Evolutionary conservation across 1,284 basidiomycete species (phyloP).

Genomic region (Malassezia slooffiae): DNA sequence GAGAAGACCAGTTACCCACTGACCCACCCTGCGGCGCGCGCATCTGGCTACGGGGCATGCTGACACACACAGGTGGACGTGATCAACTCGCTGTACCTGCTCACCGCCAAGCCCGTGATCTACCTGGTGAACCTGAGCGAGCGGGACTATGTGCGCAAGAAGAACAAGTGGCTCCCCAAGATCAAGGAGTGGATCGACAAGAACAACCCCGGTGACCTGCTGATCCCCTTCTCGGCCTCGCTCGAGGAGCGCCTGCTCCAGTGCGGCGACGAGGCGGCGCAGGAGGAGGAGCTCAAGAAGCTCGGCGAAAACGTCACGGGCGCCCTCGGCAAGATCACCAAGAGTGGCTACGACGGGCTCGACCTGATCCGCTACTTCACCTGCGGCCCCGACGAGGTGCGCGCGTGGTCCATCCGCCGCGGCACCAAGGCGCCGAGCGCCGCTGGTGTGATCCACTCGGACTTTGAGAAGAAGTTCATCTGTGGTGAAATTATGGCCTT

Average conservation of each 20-base stretch:
- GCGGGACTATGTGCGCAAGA: conserved; percentile 87
- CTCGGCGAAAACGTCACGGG: conserved; percentile 37
- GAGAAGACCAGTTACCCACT: conserved; percentile 37
- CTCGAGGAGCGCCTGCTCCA: conserved; percentile 78
- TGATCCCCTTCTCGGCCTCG: conserved; percentile 95
- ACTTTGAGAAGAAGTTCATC: conserved; percentile 98
- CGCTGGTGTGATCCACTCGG: conserved; percentile 91
- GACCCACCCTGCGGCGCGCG: conserved; percentile 13
- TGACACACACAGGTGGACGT: conserved; percentile 67
- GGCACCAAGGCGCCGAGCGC: conserved; percentile 93
- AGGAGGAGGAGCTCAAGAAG: conserved; percentile 30
- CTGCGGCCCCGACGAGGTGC: conserved; percentile 87
- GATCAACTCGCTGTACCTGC: conserved; percentile 78
- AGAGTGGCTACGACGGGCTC: conserved; percentile 41
- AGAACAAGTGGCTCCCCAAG: conserved; percentile 98
- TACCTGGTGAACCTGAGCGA: conserved; percentile 98
- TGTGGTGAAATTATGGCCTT: conserved; percentile 97
- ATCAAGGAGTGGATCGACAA: conserved; percentile 98
- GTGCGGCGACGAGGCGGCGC: conserved; percentile 28
- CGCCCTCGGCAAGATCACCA: conserved; percentile 43
- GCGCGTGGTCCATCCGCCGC: conserved; percentile 87
- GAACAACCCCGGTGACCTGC: conserved; percentile 86
- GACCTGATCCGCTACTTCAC: conserved; percentile 58
- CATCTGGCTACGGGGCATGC: neutral
- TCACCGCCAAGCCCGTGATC: conserved; percentile 94